Evolutionary conservation across 1,284 basidiomycete species (phyloP), one percentile per base, ranked within the genome.

Genomic region (Sporisorium graminicola): DNA sequence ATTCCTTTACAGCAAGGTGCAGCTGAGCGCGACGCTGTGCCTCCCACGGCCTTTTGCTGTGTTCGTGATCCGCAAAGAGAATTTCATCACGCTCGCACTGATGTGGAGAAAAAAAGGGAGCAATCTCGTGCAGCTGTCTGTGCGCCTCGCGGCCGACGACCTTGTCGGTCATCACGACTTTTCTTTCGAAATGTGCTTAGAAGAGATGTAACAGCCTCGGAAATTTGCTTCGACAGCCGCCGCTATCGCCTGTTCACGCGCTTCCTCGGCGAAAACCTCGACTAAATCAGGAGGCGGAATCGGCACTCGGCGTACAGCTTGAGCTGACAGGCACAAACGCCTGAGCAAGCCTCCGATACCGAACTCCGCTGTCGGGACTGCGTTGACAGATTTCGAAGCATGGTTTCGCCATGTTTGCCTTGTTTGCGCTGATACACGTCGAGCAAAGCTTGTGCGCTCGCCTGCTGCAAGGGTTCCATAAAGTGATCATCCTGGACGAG

Each of bases 151-250:
- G n/a, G 33, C 16, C 27, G 56, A 33, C 44, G 56, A 58, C 57
- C 57, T 58, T 58, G 57, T 47, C 57, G 27, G 57, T 58, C 47
- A 58, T 1, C 4, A 14, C 5, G 20, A 47, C 7, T 52, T 52
- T 37, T 35, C 22, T 37, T 37, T 5, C 16, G 8, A 37, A 52
- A 35, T 53, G 51, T 37, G 12, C 14, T 29, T 1, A n/a, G 1
- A 0, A 5, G 16, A 18, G 51, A 9, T 37, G 22, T 53, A 53
- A 53, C 51, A 52, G 3, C 6, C 31, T 50, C n/a, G 6, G 8
- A 37, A 43, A n/a, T n/a, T n/a, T n/a, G n/a, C n/a, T n/a, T n/a
- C n/a, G n/a, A n/a, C n/a, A n/a, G n/a, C n/a, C n/a, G n/a, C n/a
- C n/a, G n/a, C n/a, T n/a, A n/a, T n/a, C n/a, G n/a, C n/a, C n/a